Conservation (phyloP, 2,329 filamentous ascomycete species). For the Diaporthe sp. region DNA sequence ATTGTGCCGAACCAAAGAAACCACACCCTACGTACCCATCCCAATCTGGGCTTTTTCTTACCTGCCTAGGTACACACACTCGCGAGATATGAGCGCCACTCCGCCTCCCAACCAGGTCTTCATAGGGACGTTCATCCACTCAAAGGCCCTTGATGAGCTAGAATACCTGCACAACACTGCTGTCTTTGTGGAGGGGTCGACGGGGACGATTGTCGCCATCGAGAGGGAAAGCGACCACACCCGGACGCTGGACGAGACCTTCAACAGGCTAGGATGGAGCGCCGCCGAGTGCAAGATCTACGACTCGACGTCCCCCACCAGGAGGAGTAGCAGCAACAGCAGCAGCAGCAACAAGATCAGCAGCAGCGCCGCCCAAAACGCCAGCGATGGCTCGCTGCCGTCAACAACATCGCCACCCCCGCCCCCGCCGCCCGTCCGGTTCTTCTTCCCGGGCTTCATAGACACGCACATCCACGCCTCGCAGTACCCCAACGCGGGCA, state of each 20-base stretch:
- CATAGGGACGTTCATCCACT: constrained; percentile 69
- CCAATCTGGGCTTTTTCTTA: background rate
- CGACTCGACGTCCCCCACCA: constrained; percentile 23
- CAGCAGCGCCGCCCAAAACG: background rate
- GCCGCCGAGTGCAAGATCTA: constrained; percentile 55
- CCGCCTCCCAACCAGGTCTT: constrained; percentile 60
- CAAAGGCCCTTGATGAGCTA: constrained; percentile 61
- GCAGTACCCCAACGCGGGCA: constrained; percentile 93
- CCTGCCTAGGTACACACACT: background rate
- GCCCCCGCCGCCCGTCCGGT: constrained; percentile 61
- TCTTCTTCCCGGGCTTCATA: constrained; percentile 89
- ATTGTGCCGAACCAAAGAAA: constrained; percentile 24
- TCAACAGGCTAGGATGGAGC: constrained; percentile 62
- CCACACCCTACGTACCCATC: background rate
- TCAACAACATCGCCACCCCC: background rate
- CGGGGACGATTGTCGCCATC: constrained; percentile 66
- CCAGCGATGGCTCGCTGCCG: background rate
- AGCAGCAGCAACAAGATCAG: background rate
- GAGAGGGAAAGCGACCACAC: constrained; percentile 53
- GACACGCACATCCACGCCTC: constrained; percentile 97
- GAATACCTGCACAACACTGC: constrained; percentile 66
- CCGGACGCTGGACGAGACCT: constrained; percentile 52
- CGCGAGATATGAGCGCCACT: constrained; percentile 16
- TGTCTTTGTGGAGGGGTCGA: constrained; percentile 61
- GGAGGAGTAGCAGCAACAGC: background rate